Evolutionary conservation across 345 rosid species (phyloP).

Genomic region (Gossypium australe): DNA sequence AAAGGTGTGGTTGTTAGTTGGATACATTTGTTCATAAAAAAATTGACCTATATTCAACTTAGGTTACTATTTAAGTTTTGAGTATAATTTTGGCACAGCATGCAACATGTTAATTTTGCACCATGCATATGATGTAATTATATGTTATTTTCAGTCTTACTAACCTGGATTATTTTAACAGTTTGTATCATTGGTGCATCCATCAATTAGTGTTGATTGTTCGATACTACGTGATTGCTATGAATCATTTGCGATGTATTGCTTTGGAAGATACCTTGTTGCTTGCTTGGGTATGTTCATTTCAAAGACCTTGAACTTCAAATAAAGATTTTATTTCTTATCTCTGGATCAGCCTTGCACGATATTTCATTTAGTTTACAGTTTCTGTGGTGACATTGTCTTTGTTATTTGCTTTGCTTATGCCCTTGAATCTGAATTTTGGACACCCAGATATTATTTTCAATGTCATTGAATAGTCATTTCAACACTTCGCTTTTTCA

Average conservation of each 20-base stretch:
- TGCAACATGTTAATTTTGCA: not conserved
- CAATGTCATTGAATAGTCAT: not conserved
- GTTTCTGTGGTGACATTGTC: not conserved
- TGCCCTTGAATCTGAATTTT: not conserved
- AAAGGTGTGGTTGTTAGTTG: not conserved
- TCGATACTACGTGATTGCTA: conserved; percentile 91
- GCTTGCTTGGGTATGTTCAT: conserved; percentile 43
- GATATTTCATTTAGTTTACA: not conserved
- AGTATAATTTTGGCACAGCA: not conserved
- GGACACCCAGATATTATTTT: not conserved
- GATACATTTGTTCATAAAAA: not conserved
- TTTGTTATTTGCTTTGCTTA: not conserved
- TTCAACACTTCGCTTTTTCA: not conserved
- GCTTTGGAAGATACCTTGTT: conserved; percentile 97
- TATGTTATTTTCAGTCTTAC: not conserved
- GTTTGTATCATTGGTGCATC: conserved; percentile 86
- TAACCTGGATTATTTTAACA: conserved; percentile 27
- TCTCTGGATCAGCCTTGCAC: not conserved
- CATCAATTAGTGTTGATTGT: conserved; percentile 84
- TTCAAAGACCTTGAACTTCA: not conserved
- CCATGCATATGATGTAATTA: not conserved
- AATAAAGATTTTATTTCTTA: not conserved
- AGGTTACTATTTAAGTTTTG: not conserved
- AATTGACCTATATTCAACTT: not conserved
- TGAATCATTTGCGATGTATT: conserved; percentile 99